phyloP scores from a whole-genome alignment of 1,139 yeast species.

The Pichia sp. region DNA sequence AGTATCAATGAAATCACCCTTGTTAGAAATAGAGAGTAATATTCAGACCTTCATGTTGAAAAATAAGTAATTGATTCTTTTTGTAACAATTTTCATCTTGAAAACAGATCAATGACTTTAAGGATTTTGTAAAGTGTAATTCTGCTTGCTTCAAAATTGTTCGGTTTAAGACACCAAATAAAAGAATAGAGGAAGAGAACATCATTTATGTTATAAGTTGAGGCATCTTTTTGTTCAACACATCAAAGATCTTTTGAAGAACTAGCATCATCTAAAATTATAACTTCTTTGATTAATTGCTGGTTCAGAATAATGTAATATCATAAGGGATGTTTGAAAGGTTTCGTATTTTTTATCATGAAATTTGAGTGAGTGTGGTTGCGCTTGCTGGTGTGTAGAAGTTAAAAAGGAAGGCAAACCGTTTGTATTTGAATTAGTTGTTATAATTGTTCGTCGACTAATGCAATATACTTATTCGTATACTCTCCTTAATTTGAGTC shows the following conservation, averaged over 20 bases:
- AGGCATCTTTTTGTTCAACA: constrained; percentile 18
- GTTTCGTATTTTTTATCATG: no score
- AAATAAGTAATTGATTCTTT: not conserved
- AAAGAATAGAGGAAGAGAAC: constrained; percentile 38
- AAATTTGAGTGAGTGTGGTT: no score
- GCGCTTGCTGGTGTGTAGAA: no score
- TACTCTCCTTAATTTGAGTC: no score
- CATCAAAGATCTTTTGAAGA: constrained; percentile 13
- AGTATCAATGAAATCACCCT: not conserved
- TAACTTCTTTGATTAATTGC: constrained; percentile 24
- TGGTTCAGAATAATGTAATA: no score
- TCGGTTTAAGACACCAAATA: constrained; percentile 42
- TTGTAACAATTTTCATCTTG: constrained; percentile 14
- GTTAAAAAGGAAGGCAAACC: no score
- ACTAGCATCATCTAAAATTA: constrained; percentile 24
- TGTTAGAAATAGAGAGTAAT: constrained; percentile 1
- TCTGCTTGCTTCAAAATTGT: constrained; percentile 34
- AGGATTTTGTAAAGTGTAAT: constrained; percentile 33
- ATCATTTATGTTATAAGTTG: no score
- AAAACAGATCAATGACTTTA: constrained; percentile 25
- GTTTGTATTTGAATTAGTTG: no score
- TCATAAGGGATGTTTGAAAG: no score
- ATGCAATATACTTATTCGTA: no score
- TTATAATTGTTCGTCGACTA: no score
- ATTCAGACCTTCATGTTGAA: not conserved